Evolutionary conservation across 2,329 filamentous ascomycete genomes (phyloP).

Genomic region (Incumbomyces lentus): DNA sequence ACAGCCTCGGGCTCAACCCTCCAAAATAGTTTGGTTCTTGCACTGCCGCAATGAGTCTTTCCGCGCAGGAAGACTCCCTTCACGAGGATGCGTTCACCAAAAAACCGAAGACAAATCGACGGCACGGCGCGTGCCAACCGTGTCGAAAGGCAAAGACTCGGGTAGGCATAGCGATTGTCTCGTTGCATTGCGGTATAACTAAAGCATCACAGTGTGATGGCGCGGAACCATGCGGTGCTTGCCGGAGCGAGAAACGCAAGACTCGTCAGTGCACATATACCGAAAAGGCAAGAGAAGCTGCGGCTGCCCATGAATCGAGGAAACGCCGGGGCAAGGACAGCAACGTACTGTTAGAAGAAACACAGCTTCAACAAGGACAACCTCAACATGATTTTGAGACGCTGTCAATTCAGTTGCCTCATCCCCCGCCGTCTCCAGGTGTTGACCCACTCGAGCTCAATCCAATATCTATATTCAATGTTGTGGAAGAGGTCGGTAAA

Average conservation of each 20-base stretch:
- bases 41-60: too few relatives aligned
- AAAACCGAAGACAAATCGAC: not conserved
- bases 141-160: not conserved
- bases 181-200: not conserved
- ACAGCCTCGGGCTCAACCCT: too few relatives aligned
- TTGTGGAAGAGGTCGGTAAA: not conserved
- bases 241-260: constrained; percentile 6
- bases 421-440: too few relatives aligned
- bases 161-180: not conserved
- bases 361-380: too few relatives aligned
- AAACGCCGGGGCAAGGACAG: too few relatives aligned
- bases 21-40: too few relatives aligned
- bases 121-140: constrained; percentile 1
- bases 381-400: too few relatives aligned
- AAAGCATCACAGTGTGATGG: constrained; percentile 2
- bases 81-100: not conserved
- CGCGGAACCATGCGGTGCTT: constrained; percentile 1
- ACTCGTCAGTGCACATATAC: constrained; percentile 1
- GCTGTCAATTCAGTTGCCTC: too few relatives aligned
- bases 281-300: not conserved
- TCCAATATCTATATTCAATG: not conserved
- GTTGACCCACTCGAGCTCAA: not conserved
- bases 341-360: too few relatives aligned
- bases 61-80: too few relatives aligned
- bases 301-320: not conserved